These are phyloP conservation scores for Acrodontium crateriforme DNA, from an alignment of 2,329 filamentous ascomycete species.

Conservation along the genomic window DNA sequence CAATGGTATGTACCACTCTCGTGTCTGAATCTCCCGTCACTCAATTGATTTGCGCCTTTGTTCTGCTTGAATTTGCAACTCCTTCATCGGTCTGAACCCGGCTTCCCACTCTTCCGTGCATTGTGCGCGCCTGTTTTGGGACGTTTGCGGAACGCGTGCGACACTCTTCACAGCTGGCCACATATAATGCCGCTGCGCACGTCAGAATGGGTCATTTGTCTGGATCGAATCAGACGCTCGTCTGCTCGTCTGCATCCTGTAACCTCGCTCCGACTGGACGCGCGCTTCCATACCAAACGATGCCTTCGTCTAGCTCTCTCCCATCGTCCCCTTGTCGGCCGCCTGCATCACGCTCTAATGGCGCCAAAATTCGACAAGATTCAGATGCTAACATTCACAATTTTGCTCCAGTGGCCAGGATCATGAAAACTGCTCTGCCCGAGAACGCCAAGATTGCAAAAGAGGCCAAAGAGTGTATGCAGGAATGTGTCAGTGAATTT, in stretches of 20 bases:
- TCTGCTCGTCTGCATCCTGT: conserved; percentile 21
- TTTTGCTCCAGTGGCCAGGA: conserved; percentile 89
- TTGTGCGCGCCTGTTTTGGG: conserved; percentile 12
- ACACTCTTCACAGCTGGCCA: conserved; percentile 10
- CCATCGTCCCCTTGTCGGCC: conserved; percentile 17
- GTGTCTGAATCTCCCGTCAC: conserved; percentile 1
- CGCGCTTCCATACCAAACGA: conserved; percentile 19
- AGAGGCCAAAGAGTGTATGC: conserved; percentile 99
- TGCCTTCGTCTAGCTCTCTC: conserved; percentile 32
- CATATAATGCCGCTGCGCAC: conserved; percentile 31
- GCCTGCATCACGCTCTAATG: conserved; percentile 13
- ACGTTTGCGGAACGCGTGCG: conserved; percentile 14
- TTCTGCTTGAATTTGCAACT: conserved; percentile 1
- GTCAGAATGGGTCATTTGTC: no score
- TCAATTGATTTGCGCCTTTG: conserved; percentile 9
- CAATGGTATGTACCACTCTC: conserved; percentile 58
- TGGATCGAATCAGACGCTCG: conserved; percentile 34
- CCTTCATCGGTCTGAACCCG: conserved; percentile 8
- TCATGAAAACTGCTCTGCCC: conserved; percentile 96
- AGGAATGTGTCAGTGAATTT: conserved; percentile 99
- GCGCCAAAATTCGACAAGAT: conserved; percentile 24
- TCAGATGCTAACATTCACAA: conserved; percentile 90
- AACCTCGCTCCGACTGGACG: conserved; percentile 18
- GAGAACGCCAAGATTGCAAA: conserved; percentile 96
- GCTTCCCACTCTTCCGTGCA: conserved; percentile 11